Conservation (phyloP, 2,329 filamentous ascomycete genomes). For the Myriangium duriaei region DNA sequence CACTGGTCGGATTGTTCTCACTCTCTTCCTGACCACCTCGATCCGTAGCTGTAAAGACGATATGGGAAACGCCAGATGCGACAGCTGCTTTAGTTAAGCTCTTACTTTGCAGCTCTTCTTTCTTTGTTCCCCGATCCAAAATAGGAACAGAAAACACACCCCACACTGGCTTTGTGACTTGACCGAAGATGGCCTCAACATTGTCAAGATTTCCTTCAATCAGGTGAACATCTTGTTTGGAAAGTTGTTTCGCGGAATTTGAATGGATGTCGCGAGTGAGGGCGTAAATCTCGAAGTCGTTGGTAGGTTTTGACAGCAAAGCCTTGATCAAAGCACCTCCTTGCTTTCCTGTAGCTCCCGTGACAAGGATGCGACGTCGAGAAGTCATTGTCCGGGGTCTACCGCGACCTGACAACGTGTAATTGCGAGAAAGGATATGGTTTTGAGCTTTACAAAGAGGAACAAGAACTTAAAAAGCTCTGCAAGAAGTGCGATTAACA, state of each 20-base stretch:
- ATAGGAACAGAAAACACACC: constrained; percentile 51
- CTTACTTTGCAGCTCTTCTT: constrained; percentile 45
- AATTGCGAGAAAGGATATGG: too few species aligned
- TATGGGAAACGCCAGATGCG: constrained; percentile 42
- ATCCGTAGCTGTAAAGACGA: constrained; percentile 47
- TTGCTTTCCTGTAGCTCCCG: constrained; percentile 30
- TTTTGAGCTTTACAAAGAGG: too few species aligned
- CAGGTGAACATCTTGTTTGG: constrained; percentile 34
- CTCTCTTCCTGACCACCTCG: constrained; percentile 44
- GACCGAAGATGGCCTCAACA: constrained; percentile 36
- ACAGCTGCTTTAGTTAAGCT: constrained; percentile 46
- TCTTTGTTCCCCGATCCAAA: constrained; percentile 10
- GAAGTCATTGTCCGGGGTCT: too few species aligned
- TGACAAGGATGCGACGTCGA: constrained; percentile 28
- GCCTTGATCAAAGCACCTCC: constrained; percentile 27
- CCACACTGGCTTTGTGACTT: constrained; percentile 36
- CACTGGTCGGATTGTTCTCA: constrained; percentile 39
- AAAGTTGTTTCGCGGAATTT: constrained; percentile 35
- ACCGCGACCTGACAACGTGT: too few species aligned
- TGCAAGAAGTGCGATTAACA: too few species aligned
- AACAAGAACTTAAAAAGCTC: too few species aligned
- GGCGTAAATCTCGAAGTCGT: constrained; percentile 39
- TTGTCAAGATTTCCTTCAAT: constrained; percentile 45
- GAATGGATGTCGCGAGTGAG: constrained; percentile 43
- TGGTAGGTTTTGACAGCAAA: constrained; percentile 19